Evolutionary conservation across 2,329 filamentous ascomycete genomes (phyloP), one percentile per base, ranked within the genome.

Genomic region (Rutstroemia sp.): DNA sequence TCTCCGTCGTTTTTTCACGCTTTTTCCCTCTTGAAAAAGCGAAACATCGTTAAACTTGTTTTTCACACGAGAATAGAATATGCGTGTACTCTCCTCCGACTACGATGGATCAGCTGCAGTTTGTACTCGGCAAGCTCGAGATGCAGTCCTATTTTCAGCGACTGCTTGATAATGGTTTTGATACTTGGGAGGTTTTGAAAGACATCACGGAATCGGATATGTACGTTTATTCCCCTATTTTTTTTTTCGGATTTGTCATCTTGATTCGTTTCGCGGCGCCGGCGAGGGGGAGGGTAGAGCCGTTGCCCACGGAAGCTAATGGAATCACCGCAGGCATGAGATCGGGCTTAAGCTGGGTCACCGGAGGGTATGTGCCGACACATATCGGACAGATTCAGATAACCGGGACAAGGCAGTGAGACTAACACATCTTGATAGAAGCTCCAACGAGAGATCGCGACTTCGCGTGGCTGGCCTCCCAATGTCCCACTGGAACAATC

Each of bases 391-490:
- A 10, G 30, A 12, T 4, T 10, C 10, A 10, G 30, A 34, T 12
- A 6, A 17, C 8, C 7, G 17, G 21, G 6, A 2, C 23, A 17
- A 5, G 4, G 2, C 3, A 38, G 4, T 4, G 3, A n/a, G 38
- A 9, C 17, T 17, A 39, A 38, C 27, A 23, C 16, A 8, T n/a
- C 30, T 34, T 12, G 23, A 47, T 39, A 56, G 54, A 56, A 52
- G 39, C 54, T 56, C 2, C 54, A 52, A 41, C 41, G 54, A 12
- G 48, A 56, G 30, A 56, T 56, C 17, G 54, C 54, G 5, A 56
- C 48, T 45, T 52, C 54, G 14, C 54, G 54, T 38, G 54, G 48
- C 30, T 52, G 41, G 48, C 48, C 54, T 8, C 48, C 14, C 5
- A 56, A 41, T 25, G 23, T 30, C 10, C 48, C 54, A 17, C 19